Evolutionary conservation across 495 filamentous ascomycete species (phyloP).

Genomic region (Cetradonia linearis): DNA sequence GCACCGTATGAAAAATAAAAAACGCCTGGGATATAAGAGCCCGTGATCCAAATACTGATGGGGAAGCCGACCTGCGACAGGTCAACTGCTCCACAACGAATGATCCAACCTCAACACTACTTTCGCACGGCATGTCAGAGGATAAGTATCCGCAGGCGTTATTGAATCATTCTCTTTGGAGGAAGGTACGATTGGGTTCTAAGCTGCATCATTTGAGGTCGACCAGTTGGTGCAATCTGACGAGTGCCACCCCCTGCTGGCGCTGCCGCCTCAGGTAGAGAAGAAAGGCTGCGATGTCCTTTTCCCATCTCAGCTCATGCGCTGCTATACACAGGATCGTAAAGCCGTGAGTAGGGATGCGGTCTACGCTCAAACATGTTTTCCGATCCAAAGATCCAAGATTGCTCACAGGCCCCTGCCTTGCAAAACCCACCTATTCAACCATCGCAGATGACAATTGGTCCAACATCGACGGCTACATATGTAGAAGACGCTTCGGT

Average conservation of each 20-base stretch:
- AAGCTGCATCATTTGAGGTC: neutral
- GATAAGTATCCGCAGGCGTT: neutral
- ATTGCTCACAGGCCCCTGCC: neutral
- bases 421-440: neutral
- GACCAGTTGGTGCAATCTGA: neutral
- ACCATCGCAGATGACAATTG: neutral
- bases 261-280: neutral
- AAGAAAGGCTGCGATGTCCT: neutral
- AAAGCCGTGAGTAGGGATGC: slow-evolving; percentile 9
- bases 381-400: slow-evolving; percentile 2
- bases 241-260: neutral
- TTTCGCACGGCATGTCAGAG: neutral
- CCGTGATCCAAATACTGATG: no score
- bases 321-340: neutral
- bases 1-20: neutral
- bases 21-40: no score
- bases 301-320: neutral
- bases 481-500: neutral
- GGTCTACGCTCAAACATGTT: neutral
- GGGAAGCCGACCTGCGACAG: no score
- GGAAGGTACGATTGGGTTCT: neutral
- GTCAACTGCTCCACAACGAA: neutral
- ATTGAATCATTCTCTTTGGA: neutral
- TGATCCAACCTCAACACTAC: neutral
- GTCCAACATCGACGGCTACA: neutral